Evolutionary conservation across 495 filamentous ascomycete genomes (phyloP).

Genomic region (Massariosphaeria phaeospora): DNA sequence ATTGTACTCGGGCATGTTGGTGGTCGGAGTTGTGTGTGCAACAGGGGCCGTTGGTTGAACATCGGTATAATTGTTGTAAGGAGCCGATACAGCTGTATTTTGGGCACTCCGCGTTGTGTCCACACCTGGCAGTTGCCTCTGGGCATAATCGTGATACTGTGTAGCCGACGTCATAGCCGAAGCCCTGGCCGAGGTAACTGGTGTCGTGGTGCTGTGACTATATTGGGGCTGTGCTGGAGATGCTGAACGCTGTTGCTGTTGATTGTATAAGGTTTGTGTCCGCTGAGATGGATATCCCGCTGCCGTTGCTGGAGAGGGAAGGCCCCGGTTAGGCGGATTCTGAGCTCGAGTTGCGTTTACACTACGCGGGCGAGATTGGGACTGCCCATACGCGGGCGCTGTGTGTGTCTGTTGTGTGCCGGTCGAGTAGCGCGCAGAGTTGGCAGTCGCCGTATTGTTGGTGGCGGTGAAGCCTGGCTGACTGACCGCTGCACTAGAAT

Average conservation of each 20-base stretch:
- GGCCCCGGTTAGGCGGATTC: conserved; percentile 1
- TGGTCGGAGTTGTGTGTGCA: conserved; percentile 9
- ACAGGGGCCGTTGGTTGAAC: conserved; percentile 2
- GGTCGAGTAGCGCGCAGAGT: conserved; percentile 14
- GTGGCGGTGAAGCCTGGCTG: conserved; percentile 15
- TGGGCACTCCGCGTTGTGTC: background rate
- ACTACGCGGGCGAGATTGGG: conserved; percentile 23
- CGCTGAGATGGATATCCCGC: conserved; percentile 21
- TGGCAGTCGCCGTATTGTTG: conserved; percentile 4
- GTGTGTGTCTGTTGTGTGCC: conserved; percentile 3
- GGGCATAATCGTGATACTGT: conserved; percentile 23
- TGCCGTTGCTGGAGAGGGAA: conserved; percentile 15
- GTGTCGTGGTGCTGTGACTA: conserved; percentile 4
- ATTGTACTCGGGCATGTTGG: conserved; percentile 20
- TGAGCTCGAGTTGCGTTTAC: conserved; percentile 13
- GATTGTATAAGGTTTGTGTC: conserved; percentile 15
- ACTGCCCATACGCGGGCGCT: conserved; percentile 7
- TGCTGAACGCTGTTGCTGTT: conserved; percentile 22
- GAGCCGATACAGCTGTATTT: background rate
- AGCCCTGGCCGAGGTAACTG: background rate
- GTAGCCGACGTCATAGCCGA: conserved; percentile 1
- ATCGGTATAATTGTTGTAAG: conserved; percentile 23
- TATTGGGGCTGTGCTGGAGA: conserved; percentile 12
- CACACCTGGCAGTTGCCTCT: conserved; percentile 12
- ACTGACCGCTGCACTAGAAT: background rate